These are phyloP conservation scores for Daedaleopsis sinensis DNA, from an alignment of 768 basidiomycete genomes.

Conservation along the genomic window DNA sequence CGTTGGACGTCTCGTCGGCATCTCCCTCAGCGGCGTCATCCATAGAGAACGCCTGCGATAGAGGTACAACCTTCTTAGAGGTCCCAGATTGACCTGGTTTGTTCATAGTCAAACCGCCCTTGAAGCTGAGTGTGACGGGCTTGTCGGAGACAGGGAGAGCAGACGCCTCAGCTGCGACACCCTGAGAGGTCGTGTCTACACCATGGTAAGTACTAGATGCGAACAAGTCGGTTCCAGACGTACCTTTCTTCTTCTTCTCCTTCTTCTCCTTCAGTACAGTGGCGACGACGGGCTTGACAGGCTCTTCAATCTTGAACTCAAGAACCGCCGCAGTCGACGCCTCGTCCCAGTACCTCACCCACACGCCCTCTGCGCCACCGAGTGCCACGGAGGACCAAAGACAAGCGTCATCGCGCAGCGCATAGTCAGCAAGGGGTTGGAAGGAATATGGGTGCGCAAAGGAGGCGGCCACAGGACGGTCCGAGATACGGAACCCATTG, in stretches of 20 bases:
- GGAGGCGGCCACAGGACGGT: conserved; percentile 86
- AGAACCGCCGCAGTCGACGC: conserved; percentile 72
- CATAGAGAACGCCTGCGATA: conserved; percentile 66
- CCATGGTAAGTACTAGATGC: not conserved
- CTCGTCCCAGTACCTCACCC: conserved; percentile 94
- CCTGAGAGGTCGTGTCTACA: conserved; percentile 3
- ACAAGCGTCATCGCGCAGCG: conserved; percentile 77
- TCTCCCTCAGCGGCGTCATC: conserved; percentile 48
- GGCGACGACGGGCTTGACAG: conserved; percentile 39
- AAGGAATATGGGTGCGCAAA: conserved; percentile 94
- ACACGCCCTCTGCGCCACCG: conserved; percentile 72
- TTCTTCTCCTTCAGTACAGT: conserved; percentile 59
- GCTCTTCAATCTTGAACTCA: conserved; percentile 78
- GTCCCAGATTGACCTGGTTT: conserved; percentile 26
- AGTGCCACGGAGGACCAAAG: conserved; percentile 66
- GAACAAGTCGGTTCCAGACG: not conserved
- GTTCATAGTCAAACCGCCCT: conserved; percentile 25
- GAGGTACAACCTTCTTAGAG: conserved; percentile 41
- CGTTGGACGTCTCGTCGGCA: conserved; percentile 46
- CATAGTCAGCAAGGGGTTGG: conserved; percentile 74
- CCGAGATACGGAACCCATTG: conserved; percentile 90
- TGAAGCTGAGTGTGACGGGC: conserved; percentile 79
- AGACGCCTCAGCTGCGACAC: conserved; percentile 57
- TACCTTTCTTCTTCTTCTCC: conserved; percentile 51
- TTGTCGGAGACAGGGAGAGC: conserved; percentile 75